Base-by-base conservation (phyloP, 148 eudicot species). In the Rhododendron molle region DNA sequence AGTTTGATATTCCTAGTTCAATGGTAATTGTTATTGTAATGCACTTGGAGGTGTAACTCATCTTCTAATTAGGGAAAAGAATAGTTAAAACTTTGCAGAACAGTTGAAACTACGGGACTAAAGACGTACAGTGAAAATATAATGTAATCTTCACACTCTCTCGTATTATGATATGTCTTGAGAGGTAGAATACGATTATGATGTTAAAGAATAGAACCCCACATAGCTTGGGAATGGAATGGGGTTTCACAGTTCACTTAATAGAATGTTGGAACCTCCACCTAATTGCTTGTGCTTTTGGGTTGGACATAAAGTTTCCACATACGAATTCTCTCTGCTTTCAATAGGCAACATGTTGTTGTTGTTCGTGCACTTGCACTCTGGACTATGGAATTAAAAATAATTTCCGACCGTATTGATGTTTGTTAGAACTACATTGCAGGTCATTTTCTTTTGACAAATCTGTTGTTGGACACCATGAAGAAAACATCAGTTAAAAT, bases 371-470 rank as follows among this genome's bases (percentile, higher is more conserved):
- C 54, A 21, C 28, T 49, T 7, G 8, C 60, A 28, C 54, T 79
- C 20, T 46, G 30, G 54, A 78, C 8, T 78, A 43, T 78, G 50
- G 20, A n/a, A 38, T 56, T 56, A 76, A 40, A 46, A 38, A 16
- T 12, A 15, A 43, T 30, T 26, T 49, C 26, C 20, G 12, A 4
- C 50, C 26, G 46, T 43, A 3, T 40, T 76, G 13, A 18, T 76
- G 26, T 28, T 43, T 26, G 5, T 78, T 23, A 43, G 26, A 44
- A 44, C 15, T 26, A 18, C 86, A 65, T 80, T 86, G 40, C 87
- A 94, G 97, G 95, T 40, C 95, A 94, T 90, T 94, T 92, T 81
- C 92, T 93, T 50, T 78, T 94, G 83, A 91, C 93, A 83, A 87
- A 92, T 88, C 80, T 94, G 44, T 78, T 94, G 89, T 85, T 94